Conservation (phyloP, 1,139 yeast species). For the Zygosaccharomyces sapae region DNA sequence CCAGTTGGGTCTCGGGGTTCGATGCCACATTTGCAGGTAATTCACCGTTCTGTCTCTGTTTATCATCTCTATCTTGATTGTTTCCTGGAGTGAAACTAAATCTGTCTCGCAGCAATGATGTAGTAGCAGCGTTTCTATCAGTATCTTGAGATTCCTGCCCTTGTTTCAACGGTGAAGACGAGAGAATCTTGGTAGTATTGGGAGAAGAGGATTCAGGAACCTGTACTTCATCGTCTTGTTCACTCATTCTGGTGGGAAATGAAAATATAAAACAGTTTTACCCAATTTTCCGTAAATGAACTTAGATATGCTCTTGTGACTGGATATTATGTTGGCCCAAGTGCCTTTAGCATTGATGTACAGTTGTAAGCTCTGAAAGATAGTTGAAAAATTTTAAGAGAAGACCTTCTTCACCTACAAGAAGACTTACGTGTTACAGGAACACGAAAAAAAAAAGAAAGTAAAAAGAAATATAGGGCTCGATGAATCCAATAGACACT, state of each 20-base stretch:
- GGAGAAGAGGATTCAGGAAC: constrained; percentile 48
- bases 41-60: neutral
- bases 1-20: constrained; percentile 18
- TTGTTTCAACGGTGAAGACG: constrained; percentile 32
- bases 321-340: neutral
- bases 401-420: neutral
- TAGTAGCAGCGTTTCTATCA: constrained; percentile 3
- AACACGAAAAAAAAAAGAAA: neutral
- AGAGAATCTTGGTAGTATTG: constrained; percentile 13
- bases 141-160: constrained; percentile 5
- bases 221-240: constrained; percentile 35
- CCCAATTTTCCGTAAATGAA: neutral
- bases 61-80: neutral
- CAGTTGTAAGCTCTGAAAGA: neutral
- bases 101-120: constrained; percentile 25
- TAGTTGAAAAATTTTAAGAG: constrained; percentile 2
- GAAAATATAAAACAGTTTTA: neutral
- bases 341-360: neutral
- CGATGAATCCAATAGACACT: neutral
- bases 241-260: neutral
- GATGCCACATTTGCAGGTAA: constrained; percentile 4
- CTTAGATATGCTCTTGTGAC: too few species aligned
- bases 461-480: too few species aligned
- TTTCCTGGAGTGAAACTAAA: constrained; percentile 29
- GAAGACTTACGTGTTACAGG: neutral